phyloP scores from a whole-genome alignment of 768 basidiomycete species.

The Kwoniella shandongensis region DNA sequence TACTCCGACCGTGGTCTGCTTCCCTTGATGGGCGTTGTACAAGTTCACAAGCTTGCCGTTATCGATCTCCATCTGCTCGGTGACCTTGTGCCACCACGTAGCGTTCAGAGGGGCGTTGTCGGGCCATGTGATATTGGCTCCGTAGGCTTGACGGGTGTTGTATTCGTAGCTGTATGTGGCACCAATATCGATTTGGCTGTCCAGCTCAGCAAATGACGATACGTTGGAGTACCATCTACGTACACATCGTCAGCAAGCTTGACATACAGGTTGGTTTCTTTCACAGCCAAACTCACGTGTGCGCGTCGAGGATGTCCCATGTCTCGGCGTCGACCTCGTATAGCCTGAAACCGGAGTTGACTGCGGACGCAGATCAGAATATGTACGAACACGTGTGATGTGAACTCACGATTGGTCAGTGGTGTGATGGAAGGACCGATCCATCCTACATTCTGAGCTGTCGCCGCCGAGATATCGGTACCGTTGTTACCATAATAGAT shows the following conservation, averaged over 20 bases:
- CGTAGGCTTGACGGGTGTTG: constrained; percentile 68
- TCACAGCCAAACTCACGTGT: constrained; percentile 70
- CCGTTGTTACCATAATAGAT: constrained; percentile 74
- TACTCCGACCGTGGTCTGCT: constrained; percentile 61
- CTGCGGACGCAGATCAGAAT: constrained; percentile 56
- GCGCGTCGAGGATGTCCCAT: constrained; percentile 73
- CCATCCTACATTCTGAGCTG: constrained; percentile 63
- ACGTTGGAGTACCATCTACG: constrained; percentile 68
- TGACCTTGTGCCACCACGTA: constrained; percentile 79
- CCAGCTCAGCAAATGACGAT: constrained; percentile 62
- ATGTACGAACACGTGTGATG: background rate
- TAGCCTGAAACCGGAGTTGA: constrained; percentile 73
- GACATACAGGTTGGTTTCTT: too few species aligned
- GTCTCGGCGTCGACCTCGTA: constrained; percentile 77
- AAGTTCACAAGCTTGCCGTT: constrained; percentile 54
- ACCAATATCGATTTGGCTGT: constrained; percentile 61
- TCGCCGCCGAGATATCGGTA: constrained; percentile 62
- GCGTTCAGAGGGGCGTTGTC: constrained; percentile 69
- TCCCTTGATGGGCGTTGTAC: constrained; percentile 72
- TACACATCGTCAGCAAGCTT: too few species aligned
- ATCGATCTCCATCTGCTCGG: constrained; percentile 57
- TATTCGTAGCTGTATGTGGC: constrained; percentile 71
- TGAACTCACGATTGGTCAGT: constrained; percentile 21
- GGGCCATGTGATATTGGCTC: constrained; percentile 62
- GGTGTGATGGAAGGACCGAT: constrained; percentile 71